Evolutionary conservation across 495 filamentous ascomycete species (phyloP).

Genomic region (Aspergillus asperescens): DNA sequence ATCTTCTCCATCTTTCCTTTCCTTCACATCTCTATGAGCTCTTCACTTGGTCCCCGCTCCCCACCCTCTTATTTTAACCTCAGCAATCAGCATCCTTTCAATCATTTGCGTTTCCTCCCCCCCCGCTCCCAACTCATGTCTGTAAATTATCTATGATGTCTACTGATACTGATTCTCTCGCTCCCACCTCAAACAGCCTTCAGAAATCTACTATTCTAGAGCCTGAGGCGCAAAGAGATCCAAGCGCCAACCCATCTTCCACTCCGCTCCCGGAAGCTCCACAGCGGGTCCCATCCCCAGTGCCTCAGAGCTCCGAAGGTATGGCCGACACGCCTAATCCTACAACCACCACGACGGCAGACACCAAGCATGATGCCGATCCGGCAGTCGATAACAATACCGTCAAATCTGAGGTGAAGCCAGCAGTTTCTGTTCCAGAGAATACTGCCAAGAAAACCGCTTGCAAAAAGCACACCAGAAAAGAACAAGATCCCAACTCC

Average conservation of each 20-base stretch:
- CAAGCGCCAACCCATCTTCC: slow-evolving; percentile 15
- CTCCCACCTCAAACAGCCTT: not conserved
- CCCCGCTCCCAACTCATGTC: not conserved
- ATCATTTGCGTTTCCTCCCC: not conserved
- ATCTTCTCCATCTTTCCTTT: not conserved
- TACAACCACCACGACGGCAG: slow-evolving; percentile 11
- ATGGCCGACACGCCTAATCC: slow-evolving; percentile 28
- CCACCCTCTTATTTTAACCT: not conserved
- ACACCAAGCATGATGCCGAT: slow-evolving; percentile 30
- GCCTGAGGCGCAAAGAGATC: slow-evolving; percentile 11
- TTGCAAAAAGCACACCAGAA: slow-evolving; percentile 38
- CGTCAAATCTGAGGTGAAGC: slow-evolving; percentile 28
- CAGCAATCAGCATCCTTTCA: not conserved
- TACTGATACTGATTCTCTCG: not conserved
- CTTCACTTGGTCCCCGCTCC: not conserved
- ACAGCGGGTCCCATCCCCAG: slow-evolving; percentile 17
- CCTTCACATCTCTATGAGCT: not conserved
- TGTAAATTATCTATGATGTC: slow-evolving; percentile 9
- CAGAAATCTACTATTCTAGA: slow-evolving; percentile 2
- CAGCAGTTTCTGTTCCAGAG: slow-evolving; percentile 20
- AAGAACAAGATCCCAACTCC: slow-evolving; percentile 21
- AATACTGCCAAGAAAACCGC: slow-evolving; percentile 23
- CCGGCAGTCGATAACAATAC: slow-evolving; percentile 23
- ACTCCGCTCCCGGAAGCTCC: slow-evolving; percentile 18
- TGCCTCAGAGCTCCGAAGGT: slow-evolving; percentile 11